Evolutionary conservation across 176 grass and related monocot genomes (phyloP).

Genomic region (Rhynchospora tenuis): DNA sequence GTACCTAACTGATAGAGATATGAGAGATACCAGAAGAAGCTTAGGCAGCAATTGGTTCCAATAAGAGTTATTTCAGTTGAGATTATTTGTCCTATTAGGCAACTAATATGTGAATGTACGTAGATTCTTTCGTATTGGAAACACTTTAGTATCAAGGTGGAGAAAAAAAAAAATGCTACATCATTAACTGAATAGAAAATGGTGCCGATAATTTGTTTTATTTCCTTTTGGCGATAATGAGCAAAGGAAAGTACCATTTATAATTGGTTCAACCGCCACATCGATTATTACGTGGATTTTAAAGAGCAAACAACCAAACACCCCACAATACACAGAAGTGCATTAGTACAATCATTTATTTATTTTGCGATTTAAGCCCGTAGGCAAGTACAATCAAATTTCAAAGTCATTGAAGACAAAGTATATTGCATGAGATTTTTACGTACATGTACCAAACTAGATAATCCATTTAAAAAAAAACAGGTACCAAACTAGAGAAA

Average conservation of each 20-base stretch:
- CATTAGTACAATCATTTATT: no score
- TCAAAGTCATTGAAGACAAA: background rate
- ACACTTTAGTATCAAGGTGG: background rate
- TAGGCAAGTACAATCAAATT: background rate
- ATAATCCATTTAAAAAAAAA: background rate
- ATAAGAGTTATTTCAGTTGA: background rate
- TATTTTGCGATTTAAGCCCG: no score
- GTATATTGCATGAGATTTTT: background rate
- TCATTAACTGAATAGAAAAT: background rate
- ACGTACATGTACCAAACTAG: background rate
- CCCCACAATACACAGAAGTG: no score
- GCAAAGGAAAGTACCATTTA: background rate
- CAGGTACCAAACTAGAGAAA: no score
- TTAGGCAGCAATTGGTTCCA: background rate
- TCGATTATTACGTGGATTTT: background rate
- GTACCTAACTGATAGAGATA: background rate
- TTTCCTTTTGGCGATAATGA: background rate
- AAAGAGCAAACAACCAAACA: background rate
- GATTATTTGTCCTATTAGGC: background rate
- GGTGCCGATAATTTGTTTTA: background rate
- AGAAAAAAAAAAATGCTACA: background rate
- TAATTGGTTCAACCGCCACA: background rate
- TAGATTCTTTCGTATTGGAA: background rate
- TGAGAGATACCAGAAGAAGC: background rate
- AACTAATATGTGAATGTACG: background rate